Evolutionary conservation across 306 rosid genomes (phyloP).

Genomic region (Cucurbita moschata): DNA sequence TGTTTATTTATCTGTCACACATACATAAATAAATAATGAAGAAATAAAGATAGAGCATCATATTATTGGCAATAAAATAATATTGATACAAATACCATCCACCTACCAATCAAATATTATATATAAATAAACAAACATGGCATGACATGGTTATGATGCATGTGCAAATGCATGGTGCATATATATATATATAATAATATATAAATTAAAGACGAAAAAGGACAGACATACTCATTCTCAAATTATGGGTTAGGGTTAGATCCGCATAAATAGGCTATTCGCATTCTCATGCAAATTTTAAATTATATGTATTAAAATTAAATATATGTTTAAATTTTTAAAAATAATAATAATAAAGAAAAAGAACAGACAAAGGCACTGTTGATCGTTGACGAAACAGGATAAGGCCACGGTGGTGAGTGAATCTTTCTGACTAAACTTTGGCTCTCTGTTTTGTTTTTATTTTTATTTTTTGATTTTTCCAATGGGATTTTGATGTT

Average conservation of each 20-base stretch:
- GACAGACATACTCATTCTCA: slow-evolving; percentile 78
- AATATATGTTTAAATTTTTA: background rate
- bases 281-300: slow-evolving; percentile 31
- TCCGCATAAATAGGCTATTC: slow-evolving; percentile 58
- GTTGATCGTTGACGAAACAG: slow-evolving; percentile 42
- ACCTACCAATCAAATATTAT: slow-evolving; percentile 15
- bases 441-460: background rate
- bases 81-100: slow-evolving; percentile 13
- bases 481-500: background rate
- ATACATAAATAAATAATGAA: background rate
- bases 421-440: slow-evolving; percentile 20
- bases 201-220: slow-evolving; percentile 5
- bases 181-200: background rate
- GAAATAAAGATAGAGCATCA: background rate
- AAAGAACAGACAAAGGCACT: slow-evolving; percentile 21
- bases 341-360: background rate
- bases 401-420: slow-evolving; percentile 19
- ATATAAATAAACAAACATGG: background rate
- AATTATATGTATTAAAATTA: background rate
- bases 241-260: slow-evolving; percentile 36
- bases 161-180: slow-evolving; percentile 2
- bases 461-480: background rate
- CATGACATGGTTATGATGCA: background rate
- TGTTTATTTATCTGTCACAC: background rate
- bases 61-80: slow-evolving; percentile 7